Conservation (phyloP, 345 rosid species). For the Hibiscus trionum region DNA sequence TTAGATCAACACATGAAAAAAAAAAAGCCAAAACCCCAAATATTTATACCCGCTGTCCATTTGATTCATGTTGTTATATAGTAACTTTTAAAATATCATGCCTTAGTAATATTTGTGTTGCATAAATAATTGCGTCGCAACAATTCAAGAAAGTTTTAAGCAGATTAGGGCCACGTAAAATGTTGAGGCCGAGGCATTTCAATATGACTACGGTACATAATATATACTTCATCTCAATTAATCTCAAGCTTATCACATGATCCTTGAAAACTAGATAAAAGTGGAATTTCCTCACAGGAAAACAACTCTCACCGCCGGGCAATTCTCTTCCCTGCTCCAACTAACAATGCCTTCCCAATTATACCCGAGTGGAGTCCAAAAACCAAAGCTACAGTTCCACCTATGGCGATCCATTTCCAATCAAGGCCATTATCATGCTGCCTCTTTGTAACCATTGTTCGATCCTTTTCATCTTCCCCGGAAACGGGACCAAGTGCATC, state of each 20-base stretch:
- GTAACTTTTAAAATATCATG: too few species aligned
- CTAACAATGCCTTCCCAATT: conserved; percentile 64
- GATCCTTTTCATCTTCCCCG: conserved; percentile 34
- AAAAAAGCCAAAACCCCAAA: too few species aligned
- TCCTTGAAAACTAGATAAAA: background rate
- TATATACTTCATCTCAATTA: too few species aligned
- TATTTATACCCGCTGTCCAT: too few species aligned
- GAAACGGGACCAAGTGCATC: conserved; percentile 32
- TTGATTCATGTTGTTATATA: background rate
- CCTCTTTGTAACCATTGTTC: conserved; percentile 15
- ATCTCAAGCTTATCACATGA: too few species aligned
- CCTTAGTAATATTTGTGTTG: too few species aligned
- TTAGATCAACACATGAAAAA: too few species aligned
- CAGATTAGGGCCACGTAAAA: background rate
- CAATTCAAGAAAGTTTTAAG: too few species aligned
- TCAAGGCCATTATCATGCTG: conserved; percentile 51
- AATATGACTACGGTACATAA: background rate
- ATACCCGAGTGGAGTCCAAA: conserved; percentile 67
- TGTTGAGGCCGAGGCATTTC: background rate
- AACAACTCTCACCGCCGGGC: conserved; percentile 52
- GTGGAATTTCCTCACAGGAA: background rate
- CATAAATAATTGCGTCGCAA: too few species aligned
- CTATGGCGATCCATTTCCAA: conserved; percentile 86
- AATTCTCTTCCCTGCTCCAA: conserved; percentile 82
- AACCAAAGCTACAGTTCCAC: conserved; percentile 72